Base-by-base conservation (phyloP, 495 filamentous ascomycete species). In the Daldinia vernicosa region DNA sequence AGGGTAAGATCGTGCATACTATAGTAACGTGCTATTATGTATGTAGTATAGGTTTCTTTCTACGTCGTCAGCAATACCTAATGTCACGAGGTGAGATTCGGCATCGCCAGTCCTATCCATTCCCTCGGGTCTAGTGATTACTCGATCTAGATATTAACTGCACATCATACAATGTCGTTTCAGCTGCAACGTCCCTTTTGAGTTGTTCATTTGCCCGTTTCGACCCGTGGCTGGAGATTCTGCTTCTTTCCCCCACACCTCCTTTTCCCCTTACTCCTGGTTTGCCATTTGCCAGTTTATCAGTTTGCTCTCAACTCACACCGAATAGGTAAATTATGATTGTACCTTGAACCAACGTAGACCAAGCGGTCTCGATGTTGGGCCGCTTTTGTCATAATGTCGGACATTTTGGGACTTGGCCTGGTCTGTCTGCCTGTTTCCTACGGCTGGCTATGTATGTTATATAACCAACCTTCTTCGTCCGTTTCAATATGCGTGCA, bases 401-500 rank as follows among this genome's bases (percentile, higher is more conserved):
- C 39, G 15, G 60, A n/a, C 27, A 22, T 8, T 56, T 50, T 19
- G 35, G 33, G 7, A 54, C 9, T 4, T 56, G n/a, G 0, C 17
- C 53, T 24, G 22, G 19, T 37, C 24, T 56, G 59, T 40, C 61
- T 57, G 63, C 62, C 67, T 67, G 11, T 37, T 55, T 62, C 40
- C 51, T 30, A 26, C 40, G 60, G 47, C 51, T 11, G 32, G 33
- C 33, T 14, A 35, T 14, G 33, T 12, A 67, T 53, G 50, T 71
- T 77, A 76, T 77, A 77, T 76, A 76, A 70, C 63, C 40, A 28
- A 24, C 54, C 22, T 24, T 30, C 12, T 47, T 47, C 45, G 17
- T 8, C 32, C 6, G 45, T 43, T 39, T 17, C 4, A 30, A 35
- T 67, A 58, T 63, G 40, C 27, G 55, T 52, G 58, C 27, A 28